Evolutionary conservation across 495 filamentous ascomycete species (phyloP).

Genomic region (Aspergillus ostianus): DNA sequence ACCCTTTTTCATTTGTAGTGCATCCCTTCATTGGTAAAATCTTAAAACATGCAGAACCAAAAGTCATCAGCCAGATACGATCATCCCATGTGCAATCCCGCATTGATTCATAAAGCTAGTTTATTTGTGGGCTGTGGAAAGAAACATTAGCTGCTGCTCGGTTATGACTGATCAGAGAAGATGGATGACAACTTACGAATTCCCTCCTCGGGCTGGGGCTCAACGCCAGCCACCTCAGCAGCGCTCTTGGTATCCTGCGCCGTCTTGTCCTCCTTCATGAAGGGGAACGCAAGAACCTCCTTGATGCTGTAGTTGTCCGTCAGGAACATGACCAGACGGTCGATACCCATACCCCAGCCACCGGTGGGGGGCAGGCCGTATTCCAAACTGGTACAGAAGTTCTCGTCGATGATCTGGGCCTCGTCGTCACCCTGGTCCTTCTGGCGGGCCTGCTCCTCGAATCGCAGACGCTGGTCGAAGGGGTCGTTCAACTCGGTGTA

Average conservation of each 20-base stretch:
- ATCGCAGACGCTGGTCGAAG: constrained; percentile 88
- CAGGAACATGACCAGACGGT: constrained; percentile 95
- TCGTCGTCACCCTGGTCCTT: constrained; percentile 97
- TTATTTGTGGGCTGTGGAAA: constrained; percentile 40
- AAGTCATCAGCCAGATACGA: constrained; percentile 10
- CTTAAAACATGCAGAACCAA: constrained; percentile 12
- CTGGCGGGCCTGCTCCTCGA: constrained; percentile 94
- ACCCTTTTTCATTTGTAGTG: not conserved
- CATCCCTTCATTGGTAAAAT: constrained; percentile 15
- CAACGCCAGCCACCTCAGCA: constrained; percentile 63
- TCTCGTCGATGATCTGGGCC: constrained; percentile 93
- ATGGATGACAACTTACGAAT: constrained; percentile 55
- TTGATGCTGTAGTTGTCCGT: constrained; percentile 94
- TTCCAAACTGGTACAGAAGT: constrained; percentile 81
- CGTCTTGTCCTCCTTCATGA: constrained; percentile 71
- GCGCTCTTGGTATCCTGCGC: constrained; percentile 51
- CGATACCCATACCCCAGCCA: constrained; percentile 97
- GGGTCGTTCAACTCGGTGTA: constrained; percentile 99
- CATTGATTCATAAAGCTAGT: constrained; percentile 3
- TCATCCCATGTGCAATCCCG: constrained; percentile 7
- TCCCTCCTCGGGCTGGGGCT: constrained; percentile 65
- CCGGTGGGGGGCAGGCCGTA: constrained; percentile 90
- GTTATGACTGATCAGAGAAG: constrained; percentile 11
- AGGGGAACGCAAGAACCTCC: constrained; percentile 92
- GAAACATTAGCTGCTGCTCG: constrained; percentile 8